Evolutionary conservation across 352 stramenopile species (phyloP).

Genomic region (Pythium aquatile): DNA sequence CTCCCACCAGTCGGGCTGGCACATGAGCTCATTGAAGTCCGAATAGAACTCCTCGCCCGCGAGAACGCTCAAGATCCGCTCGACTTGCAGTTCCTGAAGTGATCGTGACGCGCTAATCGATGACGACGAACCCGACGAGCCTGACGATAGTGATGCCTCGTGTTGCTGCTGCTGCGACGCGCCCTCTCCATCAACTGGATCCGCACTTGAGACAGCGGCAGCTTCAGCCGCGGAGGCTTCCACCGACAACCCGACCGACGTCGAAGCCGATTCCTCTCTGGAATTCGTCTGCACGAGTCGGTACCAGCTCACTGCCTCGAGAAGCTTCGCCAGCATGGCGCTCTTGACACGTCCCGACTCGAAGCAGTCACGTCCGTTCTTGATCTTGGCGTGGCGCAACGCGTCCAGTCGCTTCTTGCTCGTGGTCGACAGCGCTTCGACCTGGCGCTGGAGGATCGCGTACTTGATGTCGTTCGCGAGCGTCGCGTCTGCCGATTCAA

Average conservation of each 20-base stretch:
- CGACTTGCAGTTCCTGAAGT: slow-evolving; percentile 66
- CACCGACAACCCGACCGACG: slow-evolving; percentile 37
- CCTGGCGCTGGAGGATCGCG: slow-evolving; percentile 55
- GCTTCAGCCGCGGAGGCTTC: slow-evolving; percentile 12
- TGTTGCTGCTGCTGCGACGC: not conserved
- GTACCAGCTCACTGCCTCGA: slow-evolving; percentile 86
- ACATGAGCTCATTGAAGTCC: slow-evolving; percentile 82
- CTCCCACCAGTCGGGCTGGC: slow-evolving; percentile 74
- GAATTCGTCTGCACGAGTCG: slow-evolving; percentile 79
- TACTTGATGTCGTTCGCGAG: slow-evolving; percentile 79
- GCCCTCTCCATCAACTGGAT: not conserved
- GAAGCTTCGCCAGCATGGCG: slow-evolving; percentile 67
- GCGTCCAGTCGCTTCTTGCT: slow-evolving; percentile 48
- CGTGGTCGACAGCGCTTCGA: slow-evolving; percentile 46
- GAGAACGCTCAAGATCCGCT: slow-evolving; percentile 73
- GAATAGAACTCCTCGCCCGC: slow-evolving; percentile 82
- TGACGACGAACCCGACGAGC: slow-evolving; percentile 21
- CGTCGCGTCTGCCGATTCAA: slow-evolving; percentile 67
- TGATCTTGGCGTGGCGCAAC: slow-evolving; percentile 45
- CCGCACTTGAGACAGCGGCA: not conserved
- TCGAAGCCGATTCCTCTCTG: slow-evolving; percentile 58
- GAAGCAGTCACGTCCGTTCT: slow-evolving; percentile 68
- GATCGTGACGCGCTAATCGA: slow-evolving; percentile 28
- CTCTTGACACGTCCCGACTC: slow-evolving; percentile 52
- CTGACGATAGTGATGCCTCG: slow-evolving; percentile 6